Evolutionary conservation across 192 early-diverging fungal genomes (phyloP), one percentile per base, ranked within the genome.

Genomic region (Umbelopsis isabellina): DNA sequence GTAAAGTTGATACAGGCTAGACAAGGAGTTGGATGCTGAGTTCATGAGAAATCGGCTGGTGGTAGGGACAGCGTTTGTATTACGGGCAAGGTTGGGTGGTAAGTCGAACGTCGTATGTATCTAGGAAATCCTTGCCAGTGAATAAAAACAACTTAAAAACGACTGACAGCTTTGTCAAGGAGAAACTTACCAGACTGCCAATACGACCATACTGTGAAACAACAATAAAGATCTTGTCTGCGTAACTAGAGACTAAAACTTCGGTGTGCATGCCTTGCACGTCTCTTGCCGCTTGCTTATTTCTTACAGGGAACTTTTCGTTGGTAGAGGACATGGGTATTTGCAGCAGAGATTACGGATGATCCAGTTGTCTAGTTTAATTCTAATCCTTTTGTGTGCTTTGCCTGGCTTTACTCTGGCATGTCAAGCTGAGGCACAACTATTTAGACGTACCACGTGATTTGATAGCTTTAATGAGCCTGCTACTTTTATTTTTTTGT

Each of bases 151-250:
- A 55, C 20, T 44, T 7, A 25, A 37, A 12, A 46, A 30, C 8
- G 5, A 23, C 47, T 15, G 11, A 27, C 21, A 64, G 41, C 27
- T 27, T 74, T 22, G 18, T 69, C 69, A 52, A n/a, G 35, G n/a
- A 46, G n/a, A 10, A 18, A 13, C 64, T 50, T 79, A 88, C 86
- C 81, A 88, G 37, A 70, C 81, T 86, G 12, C 86, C 86, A 30
- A 84, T 79, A 66, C 75, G 81, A 13, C 84, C 84, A 70, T 83
- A 85, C 35, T 87, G 86, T 3, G 79, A 82, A 25, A 85, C 71
- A 21, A 86, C 41, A 45, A 86, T 73, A 48, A 87, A 70, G 35
- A 87, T 88, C 70, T 80, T 85, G 75, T 88, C 83, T 1, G 20
- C 18, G 48, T 80, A 86, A 11, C 82, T 82, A 1, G 77, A 71